A percentile compares a stretch with the other conserved stretches of the same genome.
Evolutionary conservation across 1,284 basidiomycete species (phyloP).

Genomic region (Ganoderma lucidum): DNA sequence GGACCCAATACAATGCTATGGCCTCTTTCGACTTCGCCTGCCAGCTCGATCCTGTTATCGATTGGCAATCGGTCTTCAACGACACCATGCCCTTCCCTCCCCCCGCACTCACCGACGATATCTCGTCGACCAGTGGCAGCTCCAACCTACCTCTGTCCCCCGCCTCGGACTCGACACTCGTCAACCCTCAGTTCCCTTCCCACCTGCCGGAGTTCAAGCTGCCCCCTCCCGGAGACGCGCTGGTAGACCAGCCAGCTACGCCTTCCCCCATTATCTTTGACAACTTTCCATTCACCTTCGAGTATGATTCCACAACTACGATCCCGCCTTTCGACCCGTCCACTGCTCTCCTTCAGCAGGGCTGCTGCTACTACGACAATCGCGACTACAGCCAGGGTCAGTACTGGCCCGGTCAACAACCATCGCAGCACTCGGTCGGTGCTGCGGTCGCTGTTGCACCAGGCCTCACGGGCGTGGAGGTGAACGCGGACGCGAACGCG

Average conservation of each 20-base stretch:
- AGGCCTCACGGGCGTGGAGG: conserved; percentile 8
- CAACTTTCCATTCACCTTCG: background rate
- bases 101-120: conserved; percentile 1
- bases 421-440: conserved; percentile 14
- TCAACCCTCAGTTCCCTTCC: background rate
- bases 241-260: background rate
- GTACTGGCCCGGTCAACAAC: conserved; percentile 8
- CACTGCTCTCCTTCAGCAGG: background rate
- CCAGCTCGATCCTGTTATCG: background rate
- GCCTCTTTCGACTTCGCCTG: background rate
- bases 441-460: conserved; percentile 13
- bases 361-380: background rate
- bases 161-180: background rate
- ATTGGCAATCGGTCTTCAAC: conserved; percentile 7
- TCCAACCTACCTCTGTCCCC: background rate
- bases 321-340: background rate
- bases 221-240: background rate
- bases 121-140: background rate
- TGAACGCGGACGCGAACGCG: background rate
- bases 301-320: background rate
- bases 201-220: background rate
- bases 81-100: conserved; percentile 3
- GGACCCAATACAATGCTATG: background rate
- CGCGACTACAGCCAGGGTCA: conserved; percentile 3
- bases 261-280: background rate